Percentiles rank a stretch among this genome's conserved stretches.
phyloP scores from a whole-genome alignment of 345 rosid genomes.

The Camelina laxa region DNA sequence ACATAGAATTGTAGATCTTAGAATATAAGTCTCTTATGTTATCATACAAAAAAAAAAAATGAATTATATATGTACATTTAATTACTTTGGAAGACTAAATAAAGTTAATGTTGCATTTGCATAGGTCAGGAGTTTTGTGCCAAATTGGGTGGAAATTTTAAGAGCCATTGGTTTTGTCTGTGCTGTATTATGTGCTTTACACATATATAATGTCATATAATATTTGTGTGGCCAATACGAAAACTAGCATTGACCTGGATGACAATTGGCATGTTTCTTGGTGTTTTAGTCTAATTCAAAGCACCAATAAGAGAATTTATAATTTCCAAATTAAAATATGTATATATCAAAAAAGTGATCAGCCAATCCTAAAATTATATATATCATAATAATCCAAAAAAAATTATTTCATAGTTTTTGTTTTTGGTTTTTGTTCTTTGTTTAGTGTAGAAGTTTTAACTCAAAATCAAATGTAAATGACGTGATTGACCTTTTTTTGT shows the following conservation, averaged over 20 bases:
- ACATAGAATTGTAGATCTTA: background rate
- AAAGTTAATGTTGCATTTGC: slow-evolving; percentile 13
- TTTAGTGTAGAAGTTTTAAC: background rate
- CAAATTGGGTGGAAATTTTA: slow-evolving; percentile 31
- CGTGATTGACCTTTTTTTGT: too few relatives aligned
- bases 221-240: slow-evolving; percentile 30
- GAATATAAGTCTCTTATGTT: background rate
- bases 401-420: too few relatives aligned
- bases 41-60: background rate
- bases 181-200: slow-evolving; percentile 43
- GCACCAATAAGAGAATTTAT: slow-evolving; percentile 17
- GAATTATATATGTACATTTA: background rate
- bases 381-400: too few relatives aligned
- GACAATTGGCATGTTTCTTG: slow-evolving; percentile 43
- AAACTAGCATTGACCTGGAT: slow-evolving; percentile 44
- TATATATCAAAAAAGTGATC: too few relatives aligned
- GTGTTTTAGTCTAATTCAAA: slow-evolving; percentile 18
- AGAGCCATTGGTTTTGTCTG: slow-evolving; percentile 27
- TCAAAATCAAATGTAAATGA: background rate
- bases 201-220: slow-evolving; percentile 33
- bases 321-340: background rate
- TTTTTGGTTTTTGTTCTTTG: too few relatives aligned
- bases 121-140: slow-evolving; percentile 13
- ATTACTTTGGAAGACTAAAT: slow-evolving; percentile 1
- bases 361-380: background rate